These are phyloP conservation scores for Pseudocercospora ulei DNA, from an alignment of 2,329 filamentous ascomycete species.

Conservation along the genomic window DNA sequence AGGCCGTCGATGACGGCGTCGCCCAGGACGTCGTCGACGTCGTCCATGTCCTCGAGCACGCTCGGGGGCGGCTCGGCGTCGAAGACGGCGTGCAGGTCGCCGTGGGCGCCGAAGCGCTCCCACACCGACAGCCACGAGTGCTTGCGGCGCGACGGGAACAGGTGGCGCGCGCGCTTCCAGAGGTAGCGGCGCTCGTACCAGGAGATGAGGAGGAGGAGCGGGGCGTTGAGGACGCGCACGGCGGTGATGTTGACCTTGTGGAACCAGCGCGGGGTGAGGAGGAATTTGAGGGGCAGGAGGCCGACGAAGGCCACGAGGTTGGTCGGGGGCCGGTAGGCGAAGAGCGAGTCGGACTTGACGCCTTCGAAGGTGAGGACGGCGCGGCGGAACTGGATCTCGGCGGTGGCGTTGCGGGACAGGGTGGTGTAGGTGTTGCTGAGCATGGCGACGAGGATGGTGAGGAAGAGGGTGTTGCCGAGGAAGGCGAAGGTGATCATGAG, in stretches of 20 bases:
- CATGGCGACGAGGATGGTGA: conserved; percentile 84
- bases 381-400: conserved; percentile 74
- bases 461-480: conserved; percentile 74
- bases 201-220: conserved; percentile 61
- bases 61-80: conserved; percentile 57
- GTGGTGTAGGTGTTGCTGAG: conserved; percentile 73
- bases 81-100: conserved; percentile 63
- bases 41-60: conserved; percentile 42
- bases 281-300: conserved; percentile 65
- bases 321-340: conserved; percentile 73
- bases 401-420: conserved; percentile 64
- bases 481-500: conserved; percentile 80
- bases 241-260: conserved; percentile 78
- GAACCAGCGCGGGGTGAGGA: conserved; percentile 75
- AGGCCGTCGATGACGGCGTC: conserved; percentile 36
- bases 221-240: conserved; percentile 64
- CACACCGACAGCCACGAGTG: conserved; percentile 48
- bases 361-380: conserved; percentile 76
- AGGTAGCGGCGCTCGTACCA: conserved; percentile 60
- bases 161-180: conserved; percentile 44
- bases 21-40: conserved; percentile 42
- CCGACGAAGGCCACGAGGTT: conserved; percentile 68
- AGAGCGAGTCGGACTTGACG: conserved; percentile 74
- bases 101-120: conserved; percentile 60
- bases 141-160: conserved; percentile 34